A percentile compares a stretch with the other conserved stretches of the same genome.
These are phyloP conservation scores for Pyrenula massariospora DNA, from an alignment of 495 filamentous ascomycete genomes.

Conservation along the genomic window DNA sequence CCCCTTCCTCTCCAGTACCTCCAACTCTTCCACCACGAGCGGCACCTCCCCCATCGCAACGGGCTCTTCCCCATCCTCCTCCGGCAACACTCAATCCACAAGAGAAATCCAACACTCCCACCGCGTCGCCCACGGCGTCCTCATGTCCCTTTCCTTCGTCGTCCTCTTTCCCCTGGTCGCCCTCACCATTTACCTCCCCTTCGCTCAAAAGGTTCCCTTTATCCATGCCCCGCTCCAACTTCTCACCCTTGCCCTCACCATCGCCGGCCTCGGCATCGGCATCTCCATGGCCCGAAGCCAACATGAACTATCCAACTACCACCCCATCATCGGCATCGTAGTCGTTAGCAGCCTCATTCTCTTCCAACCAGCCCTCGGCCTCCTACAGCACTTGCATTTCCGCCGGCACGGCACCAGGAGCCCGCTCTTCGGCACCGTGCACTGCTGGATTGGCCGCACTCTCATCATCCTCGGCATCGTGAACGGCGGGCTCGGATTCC, in stretches of 20 bases:
- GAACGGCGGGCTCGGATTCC: conserved; percentile 58
- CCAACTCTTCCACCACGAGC: conserved; percentile 1
- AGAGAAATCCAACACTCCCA: conserved; percentile 12
- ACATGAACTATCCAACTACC: conserved; percentile 14
- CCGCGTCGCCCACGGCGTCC: conserved; percentile 24
- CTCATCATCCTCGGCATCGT: conserved; percentile 47
- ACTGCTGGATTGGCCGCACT: conserved; percentile 52
- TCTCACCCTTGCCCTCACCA: conserved; percentile 36
- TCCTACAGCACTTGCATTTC: conserved; percentile 51
- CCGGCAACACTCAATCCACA: conserved; percentile 7
- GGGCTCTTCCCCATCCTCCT: neutral
- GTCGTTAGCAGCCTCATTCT: conserved; percentile 39
- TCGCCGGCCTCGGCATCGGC: conserved; percentile 50
- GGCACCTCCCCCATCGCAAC: neutral
- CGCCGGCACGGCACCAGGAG: conserved; percentile 30
- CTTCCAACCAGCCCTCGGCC: conserved; percentile 50
- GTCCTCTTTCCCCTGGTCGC: conserved; percentile 34
- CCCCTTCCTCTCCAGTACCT: conserved; percentile 34
- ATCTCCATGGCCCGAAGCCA: conserved; percentile 30
- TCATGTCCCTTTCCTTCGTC: conserved; percentile 25
- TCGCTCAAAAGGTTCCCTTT: conserved; percentile 13
- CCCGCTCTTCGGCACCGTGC: conserved; percentile 31
- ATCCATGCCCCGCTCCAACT: conserved; percentile 50
- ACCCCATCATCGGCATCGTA: conserved; percentile 42
- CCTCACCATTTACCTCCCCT: conserved; percentile 29